Conservation (phyloP, 2,329 filamentous ascomycete species). For the Kalmusia sp. region DNA sequence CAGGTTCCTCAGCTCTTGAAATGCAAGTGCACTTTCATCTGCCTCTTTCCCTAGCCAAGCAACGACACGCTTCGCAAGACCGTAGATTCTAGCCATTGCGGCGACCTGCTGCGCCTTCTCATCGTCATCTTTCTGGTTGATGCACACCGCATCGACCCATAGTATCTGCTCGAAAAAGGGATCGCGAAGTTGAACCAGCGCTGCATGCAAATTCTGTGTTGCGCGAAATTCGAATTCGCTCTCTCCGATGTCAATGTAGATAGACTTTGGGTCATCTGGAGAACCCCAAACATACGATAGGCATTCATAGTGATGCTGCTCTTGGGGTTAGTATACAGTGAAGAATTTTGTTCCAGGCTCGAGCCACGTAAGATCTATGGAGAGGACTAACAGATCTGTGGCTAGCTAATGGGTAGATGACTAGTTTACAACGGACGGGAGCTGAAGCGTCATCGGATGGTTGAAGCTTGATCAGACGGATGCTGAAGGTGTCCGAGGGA, state of each 20-base stretch:
- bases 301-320: conserved; percentile 2
- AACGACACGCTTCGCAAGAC: conserved; percentile 10
- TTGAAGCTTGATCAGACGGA: conserved; percentile 8
- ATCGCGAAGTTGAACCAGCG: not conserved
- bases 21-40: not conserved
- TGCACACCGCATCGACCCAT: conserved; percentile 11
- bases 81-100: conserved; percentile 21
- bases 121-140: conserved; percentile 14
- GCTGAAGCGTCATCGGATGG: conserved; percentile 1
- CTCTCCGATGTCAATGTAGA: not conserved
- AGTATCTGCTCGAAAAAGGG: not conserved
- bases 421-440: conserved; percentile 2
- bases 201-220: conserved; percentile 5
- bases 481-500: not conserved
- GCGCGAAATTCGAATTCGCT: not conserved
- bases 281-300: conserved; percentile 7
- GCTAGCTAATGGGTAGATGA: not conserved
- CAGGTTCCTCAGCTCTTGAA: not conserved
- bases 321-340: too few species aligned
- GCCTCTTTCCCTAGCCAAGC: conserved; percentile 19
- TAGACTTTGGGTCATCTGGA: not conserved
- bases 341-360: too few species aligned
- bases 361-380: too few species aligned
- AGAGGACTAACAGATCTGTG: not conserved
- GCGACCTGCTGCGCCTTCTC: conserved; percentile 16